Percentiles rank a stretch among this genome's conserved stretches.
These are phyloP conservation scores for Tieghemiomyces parasiticus DNA, from an alignment of 192 early-diverging fungal genomes.

Conservation along the genomic window DNA sequence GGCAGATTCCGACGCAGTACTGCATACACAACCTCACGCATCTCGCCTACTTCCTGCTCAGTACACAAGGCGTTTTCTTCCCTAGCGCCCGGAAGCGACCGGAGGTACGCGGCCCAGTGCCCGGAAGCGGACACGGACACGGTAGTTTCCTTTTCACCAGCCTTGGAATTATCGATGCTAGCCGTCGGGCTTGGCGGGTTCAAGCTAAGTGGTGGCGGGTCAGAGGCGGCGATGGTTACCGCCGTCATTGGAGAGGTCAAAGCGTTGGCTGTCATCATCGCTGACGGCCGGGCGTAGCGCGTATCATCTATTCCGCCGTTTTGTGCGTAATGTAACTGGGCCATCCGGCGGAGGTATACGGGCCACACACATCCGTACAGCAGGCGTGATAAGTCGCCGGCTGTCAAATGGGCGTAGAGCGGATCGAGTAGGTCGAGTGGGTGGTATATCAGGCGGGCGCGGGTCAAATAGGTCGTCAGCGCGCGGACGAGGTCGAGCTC, in stretches of 20 bases:
- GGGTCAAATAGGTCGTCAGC: not conserved
- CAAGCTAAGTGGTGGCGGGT: not conserved
- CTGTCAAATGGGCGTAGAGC: not conserved
- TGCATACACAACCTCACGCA: conserved; percentile 1
- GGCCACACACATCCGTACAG: not conserved
- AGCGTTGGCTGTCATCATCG: not conserved
- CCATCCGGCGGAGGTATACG: not conserved
- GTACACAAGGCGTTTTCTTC: not conserved
- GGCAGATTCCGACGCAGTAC: not conserved
- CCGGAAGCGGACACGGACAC: not conserved
- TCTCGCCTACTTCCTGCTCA: not conserved
- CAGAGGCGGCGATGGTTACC: not conserved
- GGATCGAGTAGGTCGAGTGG: not conserved
- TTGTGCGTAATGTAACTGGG: not conserved
- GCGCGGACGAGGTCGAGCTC: not conserved
- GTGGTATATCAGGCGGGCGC: not conserved
- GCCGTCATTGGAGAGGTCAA: not conserved
- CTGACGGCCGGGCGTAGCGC: not conserved
- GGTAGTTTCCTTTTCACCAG: not conserved
- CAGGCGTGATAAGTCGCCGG: not conserved
- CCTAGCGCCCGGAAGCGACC: not conserved
- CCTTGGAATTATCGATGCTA: not conserved
- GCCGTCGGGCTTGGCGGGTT: not conserved
- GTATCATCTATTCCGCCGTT: not conserved
- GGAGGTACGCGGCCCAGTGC: not conserved